A percentile compares a stretch with the other conserved stretches of the same genome.
These are phyloP conservation scores for Peronospora farinosa DNA, from an alignment of 352 stramenopile species.

Conservation along the genomic window DNA sequence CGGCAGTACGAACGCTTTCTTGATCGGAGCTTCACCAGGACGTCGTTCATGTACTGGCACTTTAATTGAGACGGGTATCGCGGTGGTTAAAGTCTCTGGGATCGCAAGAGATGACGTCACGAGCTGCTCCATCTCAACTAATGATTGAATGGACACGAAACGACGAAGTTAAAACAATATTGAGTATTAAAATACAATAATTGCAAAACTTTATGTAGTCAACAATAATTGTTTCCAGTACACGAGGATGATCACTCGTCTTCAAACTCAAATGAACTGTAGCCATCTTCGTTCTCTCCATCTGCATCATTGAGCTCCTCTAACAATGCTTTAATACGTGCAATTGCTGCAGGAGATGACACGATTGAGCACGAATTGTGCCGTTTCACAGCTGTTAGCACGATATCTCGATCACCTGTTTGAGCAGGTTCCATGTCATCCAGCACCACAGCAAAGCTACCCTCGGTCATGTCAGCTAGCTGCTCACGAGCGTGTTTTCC, in stretches of 20 bases:
- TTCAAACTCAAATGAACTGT: constrained; percentile 76
- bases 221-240: too few relatives aligned
- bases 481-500: constrained; percentile 44
- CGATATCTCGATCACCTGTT: constrained; percentile 63
- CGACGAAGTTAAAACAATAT: too few relatives aligned
- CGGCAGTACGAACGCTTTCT: constrained; percentile 36
- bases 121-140: constrained; percentile 13
- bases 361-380: constrained; percentile 76
- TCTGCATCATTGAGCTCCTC: constrained; percentile 54
- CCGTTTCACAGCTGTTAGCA: constrained; percentile 50
- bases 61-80: constrained; percentile 3
- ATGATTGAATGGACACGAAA: constrained; percentile 16
- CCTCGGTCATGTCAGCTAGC: constrained; percentile 47
- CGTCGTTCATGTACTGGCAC: constrained; percentile 8
- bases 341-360: constrained; percentile 51
- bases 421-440: constrained; percentile 80
- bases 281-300: constrained; percentile 56
- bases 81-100: neutral
- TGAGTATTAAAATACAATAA: too few relatives aligned
- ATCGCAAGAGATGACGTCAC: constrained; percentile 1
- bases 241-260: constrained; percentile 25
- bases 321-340: constrained; percentile 62
- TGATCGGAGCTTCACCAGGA: constrained; percentile 38
- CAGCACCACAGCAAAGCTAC: constrained; percentile 57
- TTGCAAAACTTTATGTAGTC: too few relatives aligned